These are phyloP conservation scores for Colletotrichum somersetense DNA, from an alignment of 2,329 filamentous ascomycete species.

Conservation along the genomic window DNA sequence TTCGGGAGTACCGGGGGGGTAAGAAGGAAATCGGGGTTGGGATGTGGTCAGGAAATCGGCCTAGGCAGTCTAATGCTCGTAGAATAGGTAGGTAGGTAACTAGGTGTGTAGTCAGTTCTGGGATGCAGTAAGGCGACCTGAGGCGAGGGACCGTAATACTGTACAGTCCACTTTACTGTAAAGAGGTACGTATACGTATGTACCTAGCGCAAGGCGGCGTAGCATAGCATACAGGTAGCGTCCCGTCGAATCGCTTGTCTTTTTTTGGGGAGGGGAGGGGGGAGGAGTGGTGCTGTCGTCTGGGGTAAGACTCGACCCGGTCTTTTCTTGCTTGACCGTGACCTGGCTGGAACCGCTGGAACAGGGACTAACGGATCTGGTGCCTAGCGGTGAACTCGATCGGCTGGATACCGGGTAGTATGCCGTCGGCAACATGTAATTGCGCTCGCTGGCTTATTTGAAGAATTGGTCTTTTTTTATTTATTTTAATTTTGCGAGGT, in stretches of 20 bases:
- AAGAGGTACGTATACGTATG: slow-evolving; percentile 19
- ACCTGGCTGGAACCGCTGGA: slow-evolving; percentile 13
- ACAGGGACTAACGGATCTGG: slow-evolving; percentile 9
- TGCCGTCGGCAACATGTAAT: neutral
- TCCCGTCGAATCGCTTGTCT: slow-evolving; percentile 24
- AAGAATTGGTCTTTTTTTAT: neutral
- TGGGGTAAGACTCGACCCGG: slow-evolving; percentile 37
- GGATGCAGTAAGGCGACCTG: slow-evolving; percentile 25
- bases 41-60: slow-evolving; percentile 30
- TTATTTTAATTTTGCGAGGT: neutral
- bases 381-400: neutral
- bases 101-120: slow-evolving; percentile 12
- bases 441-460: neutral
- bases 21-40: slow-evolving; percentile 17
- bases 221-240: neutral
- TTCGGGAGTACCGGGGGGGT: slow-evolving; percentile 28
- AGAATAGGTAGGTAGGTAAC: slow-evolving; percentile 14
- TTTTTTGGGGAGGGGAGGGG: slow-evolving; percentile 2
- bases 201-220: neutral
- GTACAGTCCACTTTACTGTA: slow-evolving; percentile 36
- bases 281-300: slow-evolving; percentile 31
- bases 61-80: slow-evolving; percentile 22
- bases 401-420: neutral
- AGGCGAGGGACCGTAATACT: slow-evolving; percentile 24
- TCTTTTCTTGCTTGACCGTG: slow-evolving; percentile 26